Evolutionary conservation across 345 rosid genomes (phyloP), one percentile per base, ranked within the genome.

Genomic region (Eucalyptus victrix): DNA sequence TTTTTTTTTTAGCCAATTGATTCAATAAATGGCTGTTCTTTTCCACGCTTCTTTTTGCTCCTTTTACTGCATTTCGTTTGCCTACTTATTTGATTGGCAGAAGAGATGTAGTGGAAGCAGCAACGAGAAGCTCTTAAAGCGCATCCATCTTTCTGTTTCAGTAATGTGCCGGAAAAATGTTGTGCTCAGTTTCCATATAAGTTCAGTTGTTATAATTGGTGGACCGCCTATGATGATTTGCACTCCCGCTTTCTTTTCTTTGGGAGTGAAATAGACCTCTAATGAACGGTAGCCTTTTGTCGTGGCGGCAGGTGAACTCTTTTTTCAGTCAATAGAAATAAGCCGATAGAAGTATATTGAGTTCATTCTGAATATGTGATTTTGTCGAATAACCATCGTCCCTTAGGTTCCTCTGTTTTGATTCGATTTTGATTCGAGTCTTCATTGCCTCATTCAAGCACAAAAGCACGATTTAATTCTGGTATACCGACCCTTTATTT

Each of bases 81-180:
- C 96, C 96, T 92, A 90, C 23, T 5, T 76, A 89, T 7, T 47
- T 47, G 76, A 49, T 45, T 54, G 95, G 96, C 96, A 91, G 88
- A 91, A 90, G 94, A 95, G 95, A 91, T 93, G 83, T 94, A 97
- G 99, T 96, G 97, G 96, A 97, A 96, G 98, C 96, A 96, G 98
- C 99, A 96, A 96, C 93, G 99, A 95, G 92, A 97, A 94, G 99
- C 98, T 96, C 91, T 96, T 89, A 92, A 91, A 95, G 94, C 60
- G 54, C 58, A 86, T 49, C 87, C 87, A 86, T 86, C 6, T 86
- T 19, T 13, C 93, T 91, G 91, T 85, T 88, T 81, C 13, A 76
- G 85, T 40, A 21, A 40, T 76, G 47, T 40, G 24, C 42, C 85
- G 3, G 85, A 11, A 76, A 21, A 76, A 40, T 11, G 16, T 76